Percentiles rank a stretch among this genome's conserved stretches.
These are phyloP conservation scores for Castanea mollissima DNA, from an alignment of 306 rosid species.

Conservation along the genomic window DNA sequence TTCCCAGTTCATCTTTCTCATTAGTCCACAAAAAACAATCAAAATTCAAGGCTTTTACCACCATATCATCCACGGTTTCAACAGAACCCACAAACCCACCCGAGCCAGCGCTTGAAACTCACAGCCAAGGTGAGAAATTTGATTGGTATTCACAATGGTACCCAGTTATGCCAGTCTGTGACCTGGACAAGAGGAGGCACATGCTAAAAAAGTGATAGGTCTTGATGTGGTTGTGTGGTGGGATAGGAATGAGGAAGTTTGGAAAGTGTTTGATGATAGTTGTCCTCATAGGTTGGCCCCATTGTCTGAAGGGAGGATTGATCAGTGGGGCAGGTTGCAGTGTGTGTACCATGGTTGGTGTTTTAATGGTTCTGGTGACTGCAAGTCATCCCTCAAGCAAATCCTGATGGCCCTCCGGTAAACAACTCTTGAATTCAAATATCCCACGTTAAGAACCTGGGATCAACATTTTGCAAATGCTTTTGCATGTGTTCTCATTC, in stretches of 20 bases:
- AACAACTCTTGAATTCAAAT: not conserved
- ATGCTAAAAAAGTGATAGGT: constrained; percentile 73
- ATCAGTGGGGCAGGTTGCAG: constrained; percentile 90
- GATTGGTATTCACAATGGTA: constrained; percentile 92
- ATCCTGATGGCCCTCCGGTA: constrained; percentile 84
- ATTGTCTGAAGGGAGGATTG: constrained; percentile 91
- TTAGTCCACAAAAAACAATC: constrained; percentile 13
- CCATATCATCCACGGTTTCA: constrained; percentile 51
- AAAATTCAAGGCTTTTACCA: constrained; percentile 45
- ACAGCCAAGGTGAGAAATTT: constrained; percentile 33
- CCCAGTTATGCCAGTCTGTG: constrained; percentile 83
- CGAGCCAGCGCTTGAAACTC: constrained; percentile 27
- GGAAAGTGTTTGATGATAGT: constrained; percentile 84
- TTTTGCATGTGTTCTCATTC: not conserved
- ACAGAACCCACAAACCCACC: constrained; percentile 39
- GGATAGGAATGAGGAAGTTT: constrained; percentile 73
- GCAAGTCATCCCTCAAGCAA: constrained; percentile 88
- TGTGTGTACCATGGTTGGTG: constrained; percentile 99
- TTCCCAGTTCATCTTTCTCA: constrained; percentile 23
- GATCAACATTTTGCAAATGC: not conserved
- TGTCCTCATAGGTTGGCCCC: constrained; percentile 98
- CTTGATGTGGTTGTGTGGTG: constrained; percentile 97
- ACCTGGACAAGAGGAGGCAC: constrained; percentile 75
- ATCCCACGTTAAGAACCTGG: not conserved
- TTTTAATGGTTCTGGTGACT: constrained; percentile 79